Percentiles rank a stretch among this genome's conserved stretches.
Conservation (phyloP, 495 filamentous ascomycete species). For the Aspergillus conjunctus region DNA sequence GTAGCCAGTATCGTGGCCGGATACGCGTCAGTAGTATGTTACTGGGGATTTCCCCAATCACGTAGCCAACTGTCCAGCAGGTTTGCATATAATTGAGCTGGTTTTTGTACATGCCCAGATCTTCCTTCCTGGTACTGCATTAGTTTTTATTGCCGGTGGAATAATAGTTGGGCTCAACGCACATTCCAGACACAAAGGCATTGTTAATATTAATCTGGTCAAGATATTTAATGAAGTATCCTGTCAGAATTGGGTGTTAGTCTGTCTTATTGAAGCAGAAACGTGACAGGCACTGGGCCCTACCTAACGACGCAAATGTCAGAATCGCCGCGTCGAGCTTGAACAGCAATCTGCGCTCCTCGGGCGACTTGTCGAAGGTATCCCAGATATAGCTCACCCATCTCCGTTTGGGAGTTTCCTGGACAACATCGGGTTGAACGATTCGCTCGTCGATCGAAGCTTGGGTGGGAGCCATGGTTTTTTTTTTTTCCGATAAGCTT, state of each 20-base stretch:
- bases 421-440: not conserved
- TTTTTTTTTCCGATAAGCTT: too few relatives aligned
- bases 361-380: constrained; percentile 61
- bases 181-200: constrained; percentile 54
- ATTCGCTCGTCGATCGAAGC: constrained; percentile 1
- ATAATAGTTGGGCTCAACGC: constrained; percentile 11
- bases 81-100: constrained; percentile 54
- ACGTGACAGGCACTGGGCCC: too few relatives aligned
- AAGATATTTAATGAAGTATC: constrained; percentile 62
- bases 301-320: constrained; percentile 55
- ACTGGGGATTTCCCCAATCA: constrained; percentile 63
- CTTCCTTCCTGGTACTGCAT: constrained; percentile 58
- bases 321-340: constrained; percentile 61
- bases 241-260: constrained; percentile 15
- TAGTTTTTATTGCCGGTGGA: not conserved
- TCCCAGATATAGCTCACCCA: constrained; percentile 60
- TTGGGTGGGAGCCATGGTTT: constrained; percentile 4
- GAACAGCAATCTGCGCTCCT: constrained; percentile 60
- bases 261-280: too few relatives aligned
- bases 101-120: constrained; percentile 57
- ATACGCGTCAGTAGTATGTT: constrained; percentile 59
- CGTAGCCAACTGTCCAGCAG: constrained; percentile 67
- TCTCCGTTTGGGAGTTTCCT: constrained; percentile 18
- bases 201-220: constrained; percentile 62
- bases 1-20: constrained; percentile 62